These are phyloP conservation scores for Boletus insuetus DNA, from an alignment of 768 basidiomycete genomes.

Conservation along the genomic window DNA sequence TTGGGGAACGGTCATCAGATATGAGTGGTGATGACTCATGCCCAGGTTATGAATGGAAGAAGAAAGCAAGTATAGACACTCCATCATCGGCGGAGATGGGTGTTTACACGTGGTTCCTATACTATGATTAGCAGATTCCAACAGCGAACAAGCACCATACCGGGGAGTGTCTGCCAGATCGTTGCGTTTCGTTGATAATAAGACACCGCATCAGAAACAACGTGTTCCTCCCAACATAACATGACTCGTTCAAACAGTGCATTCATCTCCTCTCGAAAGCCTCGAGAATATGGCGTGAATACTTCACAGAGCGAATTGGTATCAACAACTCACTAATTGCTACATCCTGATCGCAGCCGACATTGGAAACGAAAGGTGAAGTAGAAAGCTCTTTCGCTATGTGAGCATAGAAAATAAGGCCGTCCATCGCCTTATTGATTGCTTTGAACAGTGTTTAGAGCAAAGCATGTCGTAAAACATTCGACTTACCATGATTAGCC, in stretches of 20 bases:
- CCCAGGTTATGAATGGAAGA: conserved; percentile 56
- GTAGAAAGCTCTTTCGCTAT: conserved; percentile 47
- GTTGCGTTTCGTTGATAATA: conserved; percentile 16
- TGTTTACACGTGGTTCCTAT: conserved; percentile 28
- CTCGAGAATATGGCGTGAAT: conserved; percentile 33
- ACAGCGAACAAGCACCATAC: conserved; percentile 10
- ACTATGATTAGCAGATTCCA: conserved; percentile 9
- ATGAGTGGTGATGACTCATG: conserved; percentile 37
- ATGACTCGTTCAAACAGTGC: conserved; percentile 46
- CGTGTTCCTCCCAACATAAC: conserved; percentile 51
- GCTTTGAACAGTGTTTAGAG: conserved; percentile 12
- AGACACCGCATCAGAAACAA: conserved; percentile 30
- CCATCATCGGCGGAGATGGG: conserved; percentile 54
- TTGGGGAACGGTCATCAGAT: conserved; percentile 36
- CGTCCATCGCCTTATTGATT: conserved; percentile 21
- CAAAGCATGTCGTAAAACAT: not conserved
- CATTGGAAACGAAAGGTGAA: conserved; percentile 40
- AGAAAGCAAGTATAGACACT: conserved; percentile 53
- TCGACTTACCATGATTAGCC: conserved; percentile 36
- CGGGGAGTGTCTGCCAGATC: conserved; percentile 1
- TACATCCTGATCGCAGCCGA: conserved; percentile 42
- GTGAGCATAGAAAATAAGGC: conserved; percentile 48
- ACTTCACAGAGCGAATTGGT: not conserved
- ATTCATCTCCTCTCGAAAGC: conserved; percentile 44
- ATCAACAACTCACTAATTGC: conserved; percentile 33